Evolutionary conservation across 768 basidiomycete species (phyloP).

Genomic region (Megacollybia marginata): DNA sequence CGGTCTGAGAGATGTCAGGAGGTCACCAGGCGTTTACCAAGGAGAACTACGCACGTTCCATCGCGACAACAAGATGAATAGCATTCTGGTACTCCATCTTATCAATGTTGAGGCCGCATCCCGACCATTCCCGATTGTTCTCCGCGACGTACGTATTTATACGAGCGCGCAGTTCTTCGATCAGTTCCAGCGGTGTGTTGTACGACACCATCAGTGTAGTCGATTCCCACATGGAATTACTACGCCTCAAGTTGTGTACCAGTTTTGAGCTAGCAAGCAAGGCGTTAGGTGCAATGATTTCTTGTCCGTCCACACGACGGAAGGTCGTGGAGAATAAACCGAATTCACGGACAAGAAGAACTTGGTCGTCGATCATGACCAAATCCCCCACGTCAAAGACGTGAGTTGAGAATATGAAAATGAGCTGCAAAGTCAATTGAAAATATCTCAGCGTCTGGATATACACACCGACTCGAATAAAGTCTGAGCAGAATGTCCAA

Average conservation of each 20-base stretch:
- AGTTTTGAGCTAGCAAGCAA: conserved; percentile 63
- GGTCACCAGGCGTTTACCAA: conserved; percentile 2
- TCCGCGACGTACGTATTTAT: conserved; percentile 51
- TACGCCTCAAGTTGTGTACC: conserved; percentile 72
- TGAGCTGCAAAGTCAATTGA: conserved; percentile 37
- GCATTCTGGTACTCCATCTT: conserved; percentile 76
- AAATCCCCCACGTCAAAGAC: conserved; percentile 82
- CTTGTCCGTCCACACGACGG: conserved; percentile 73
- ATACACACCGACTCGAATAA: conserved; percentile 65
- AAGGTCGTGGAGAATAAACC: conserved; percentile 77
- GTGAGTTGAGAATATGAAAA: conserved; percentile 82
- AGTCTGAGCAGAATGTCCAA: conserved; percentile 73
- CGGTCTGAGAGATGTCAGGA: conserved; percentile 37
- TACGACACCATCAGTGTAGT: conserved; percentile 62
- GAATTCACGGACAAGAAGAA: conserved; percentile 63
- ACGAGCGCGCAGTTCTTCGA: conserved; percentile 58
- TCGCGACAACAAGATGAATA: conserved; percentile 54
- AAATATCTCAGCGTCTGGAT: not conserved
- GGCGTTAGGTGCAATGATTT: conserved; percentile 73
- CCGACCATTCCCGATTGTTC: conserved; percentile 71
- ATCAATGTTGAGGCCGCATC: conserved; percentile 59
- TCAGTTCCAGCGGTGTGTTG: conserved; percentile 59
- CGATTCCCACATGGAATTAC: conserved; percentile 72
- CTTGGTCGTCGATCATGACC: conserved; percentile 72
- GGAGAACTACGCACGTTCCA: conserved; percentile 54